Conservation (phyloP, 345 rosid species). For the Lagerstroemia speciosa region DNA sequence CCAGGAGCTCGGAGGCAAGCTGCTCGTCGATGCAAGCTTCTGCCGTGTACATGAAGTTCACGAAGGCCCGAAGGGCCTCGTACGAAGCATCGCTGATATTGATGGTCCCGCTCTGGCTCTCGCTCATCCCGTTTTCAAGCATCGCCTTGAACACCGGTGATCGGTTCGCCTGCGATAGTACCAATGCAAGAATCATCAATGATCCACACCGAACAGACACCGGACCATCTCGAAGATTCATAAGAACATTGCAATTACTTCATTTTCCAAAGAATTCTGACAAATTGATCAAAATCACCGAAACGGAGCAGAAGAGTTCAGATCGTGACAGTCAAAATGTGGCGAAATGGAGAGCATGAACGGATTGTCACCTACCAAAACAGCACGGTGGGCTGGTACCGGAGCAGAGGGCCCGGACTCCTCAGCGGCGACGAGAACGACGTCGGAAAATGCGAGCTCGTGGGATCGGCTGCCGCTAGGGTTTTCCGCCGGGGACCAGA, state of each 20-base stretch:
- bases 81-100: conserved; percentile 61
- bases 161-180: conserved; percentile 41
- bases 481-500: conserved; percentile 1
- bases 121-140: conserved; percentile 84
- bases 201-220: not conserved
- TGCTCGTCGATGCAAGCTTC: conserved; percentile 74
- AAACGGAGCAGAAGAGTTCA: not conserved
- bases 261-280: too few relatives aligned
- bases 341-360: conserved; percentile 14
- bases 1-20: conserved; percentile 70
- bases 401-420: conserved; percentile 37
- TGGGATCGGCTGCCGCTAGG: not conserved
- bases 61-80: conserved; percentile 56
- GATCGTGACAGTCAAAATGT: not conserved
- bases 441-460: conserved; percentile 39
- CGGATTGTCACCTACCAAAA: conserved; percentile 45
- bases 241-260: not conserved
- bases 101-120: conserved; percentile 72
- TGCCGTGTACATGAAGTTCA: conserved; percentile 65
- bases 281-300: not conserved
- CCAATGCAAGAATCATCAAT: not conserved
- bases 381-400: conserved; percentile 56
- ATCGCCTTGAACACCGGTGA: conserved; percentile 86
- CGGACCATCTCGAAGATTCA: not conserved
- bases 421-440: conserved; percentile 54